These are phyloP conservation scores for Boletus austroedulis DNA, from an alignment of 1,284 basidiomycete genomes.

Conservation along the genomic window DNA sequence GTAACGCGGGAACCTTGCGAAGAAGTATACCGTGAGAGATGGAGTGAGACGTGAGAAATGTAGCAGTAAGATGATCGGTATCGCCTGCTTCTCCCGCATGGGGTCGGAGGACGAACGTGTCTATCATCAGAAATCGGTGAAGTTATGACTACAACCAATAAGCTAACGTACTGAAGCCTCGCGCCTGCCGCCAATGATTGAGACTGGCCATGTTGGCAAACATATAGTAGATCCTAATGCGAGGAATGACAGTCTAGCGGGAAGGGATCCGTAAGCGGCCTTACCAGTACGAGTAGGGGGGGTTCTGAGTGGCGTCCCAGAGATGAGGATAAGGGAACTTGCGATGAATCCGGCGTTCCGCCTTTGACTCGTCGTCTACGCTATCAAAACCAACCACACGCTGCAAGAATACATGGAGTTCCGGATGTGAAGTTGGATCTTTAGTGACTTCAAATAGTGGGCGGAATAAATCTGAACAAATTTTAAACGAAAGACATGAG, in stretches of 20 bases:
- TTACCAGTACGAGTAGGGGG: slow-evolving; percentile 93
- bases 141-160: neutral
- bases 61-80: slow-evolving; percentile 94
- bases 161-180: slow-evolving; percentile 82
- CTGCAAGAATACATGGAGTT: slow-evolving; percentile 94
- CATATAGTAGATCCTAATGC: slow-evolving; percentile 90
- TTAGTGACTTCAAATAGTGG: slow-evolving; percentile 97
- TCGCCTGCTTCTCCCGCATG: slow-evolving; percentile 99
- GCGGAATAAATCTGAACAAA: slow-evolving; percentile 76
- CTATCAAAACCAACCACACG: slow-evolving; percentile 96
- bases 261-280: slow-evolving; percentile 17
- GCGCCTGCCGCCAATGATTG: slow-evolving; percentile 84
- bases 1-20: slow-evolving; percentile 92
- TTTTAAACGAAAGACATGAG: slow-evolving; percentile 5
- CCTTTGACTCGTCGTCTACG: slow-evolving; percentile 97
- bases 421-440: slow-evolving; percentile 86
- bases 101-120: slow-evolving; percentile 95
- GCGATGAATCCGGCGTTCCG: slow-evolving; percentile 86
- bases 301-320: slow-evolving; percentile 89
- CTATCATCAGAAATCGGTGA: slow-evolving; percentile 41
- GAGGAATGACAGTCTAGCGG: neutral
- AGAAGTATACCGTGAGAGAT: slow-evolving; percentile 98
- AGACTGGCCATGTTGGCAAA: slow-evolving; percentile 94
- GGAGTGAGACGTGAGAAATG: slow-evolving; percentile 95
- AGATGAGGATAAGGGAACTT: slow-evolving; percentile 94